Base-by-base conservation (phyloP, 768 basidiomycete species). In the Tulasnella sp. region DNA sequence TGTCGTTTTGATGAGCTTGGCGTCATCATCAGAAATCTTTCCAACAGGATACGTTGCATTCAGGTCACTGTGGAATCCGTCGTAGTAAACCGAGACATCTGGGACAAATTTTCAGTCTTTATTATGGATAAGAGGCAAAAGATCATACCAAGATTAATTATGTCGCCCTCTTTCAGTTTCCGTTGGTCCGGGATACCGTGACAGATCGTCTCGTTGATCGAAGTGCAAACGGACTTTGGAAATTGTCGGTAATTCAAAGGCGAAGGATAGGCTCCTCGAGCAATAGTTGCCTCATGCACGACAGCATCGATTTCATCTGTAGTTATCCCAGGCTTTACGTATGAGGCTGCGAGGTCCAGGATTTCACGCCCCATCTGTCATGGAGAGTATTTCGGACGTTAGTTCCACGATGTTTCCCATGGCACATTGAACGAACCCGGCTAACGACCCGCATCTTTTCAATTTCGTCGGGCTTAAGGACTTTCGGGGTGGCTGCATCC, bases 151-250 rank as follows among this genome's bases (percentile, higher is more conserved):
- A 99, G 91, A 86, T 99, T 99, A 84, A 99, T 87, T 82, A 99
- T 99, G 86, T 99, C 98, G 24, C 98, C 98, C 82, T 98, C 95
- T 83, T 89, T 89, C 81, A 96, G 85, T 83, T 91, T 92, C 81
- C 94, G 87, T 83, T 93, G 88, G 86, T 97, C 95, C 48, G 97
- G 96, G 81, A 97, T 97, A 79, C 97, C 98, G 85, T 99, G 98
- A 85, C 98, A 99, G 83, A 99, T 97, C 75, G 90, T 93, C 85
- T 99, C 97, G 85, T 99, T 99, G 34, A 99, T 86, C 58, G 95
- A 96, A 92, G 93, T 96, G 93, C 98, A 99, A 48, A 97, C 90
- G 40, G 96, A 98, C 88, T 98, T 98, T 18, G 98, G 97, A 84
- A 92, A 99, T 46, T 89, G 88, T 76, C 92, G 90, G 86, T 99